Conservation (phyloP, 2,329 filamentous ascomycete genomes). For the Cordyceps cateniannulata region DNA sequence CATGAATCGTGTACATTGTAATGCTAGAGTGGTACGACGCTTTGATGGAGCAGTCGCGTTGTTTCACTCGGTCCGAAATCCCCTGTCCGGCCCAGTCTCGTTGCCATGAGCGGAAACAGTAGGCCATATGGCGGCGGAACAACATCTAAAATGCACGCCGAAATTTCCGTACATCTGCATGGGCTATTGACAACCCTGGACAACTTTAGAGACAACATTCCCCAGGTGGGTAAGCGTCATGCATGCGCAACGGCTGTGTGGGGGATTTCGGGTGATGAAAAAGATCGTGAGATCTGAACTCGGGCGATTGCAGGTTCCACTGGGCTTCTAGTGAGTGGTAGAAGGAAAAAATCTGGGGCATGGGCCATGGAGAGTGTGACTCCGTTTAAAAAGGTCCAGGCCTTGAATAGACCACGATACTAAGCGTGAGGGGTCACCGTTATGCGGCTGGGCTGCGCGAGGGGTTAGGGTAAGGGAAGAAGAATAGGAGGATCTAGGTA, state of each 20-base stretch:
- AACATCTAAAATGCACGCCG: background rate
- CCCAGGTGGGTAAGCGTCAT: conserved; percentile 5
- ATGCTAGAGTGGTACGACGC: no score
- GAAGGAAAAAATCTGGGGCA: conserved; percentile 2
- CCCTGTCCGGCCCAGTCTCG: no score
- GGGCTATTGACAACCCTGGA: background rate
- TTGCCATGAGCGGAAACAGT: background rate
- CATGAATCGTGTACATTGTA: background rate
- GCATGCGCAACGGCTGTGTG: conserved; percentile 4
- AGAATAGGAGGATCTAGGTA: no score
- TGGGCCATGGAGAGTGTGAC: background rate
- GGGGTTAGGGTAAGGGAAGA: background rate
- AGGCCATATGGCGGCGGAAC: background rate
- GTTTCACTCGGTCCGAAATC: background rate
- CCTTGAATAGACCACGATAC: background rate
- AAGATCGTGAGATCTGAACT: conserved; percentile 11
- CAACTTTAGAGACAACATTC: background rate
- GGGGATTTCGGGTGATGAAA: background rate
- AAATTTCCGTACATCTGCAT: background rate
- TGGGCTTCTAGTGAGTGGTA: background rate
- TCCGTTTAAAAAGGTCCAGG: conserved; percentile 11
- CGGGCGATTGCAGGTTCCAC: conserved; percentile 9
- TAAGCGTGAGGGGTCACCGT: conserved; percentile 1
- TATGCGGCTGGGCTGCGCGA: background rate
- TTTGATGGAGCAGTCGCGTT: background rate